Base-by-base conservation (phyloP, 257 asterid species). In the Jacaranda mimosifolia region DNA sequence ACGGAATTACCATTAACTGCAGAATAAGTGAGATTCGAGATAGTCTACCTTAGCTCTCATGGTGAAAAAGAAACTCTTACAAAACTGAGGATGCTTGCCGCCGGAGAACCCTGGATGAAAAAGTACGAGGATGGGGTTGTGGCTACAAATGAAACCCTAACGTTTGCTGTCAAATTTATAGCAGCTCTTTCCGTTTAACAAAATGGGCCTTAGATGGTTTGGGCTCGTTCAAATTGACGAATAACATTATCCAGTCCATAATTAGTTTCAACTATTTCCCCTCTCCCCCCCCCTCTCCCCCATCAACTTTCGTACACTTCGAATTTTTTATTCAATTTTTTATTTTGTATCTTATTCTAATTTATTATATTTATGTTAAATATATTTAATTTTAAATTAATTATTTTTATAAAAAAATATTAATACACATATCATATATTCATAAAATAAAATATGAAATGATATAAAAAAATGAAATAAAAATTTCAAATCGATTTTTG, bases 21-120 rank as follows among this genome's bases (percentile, higher is more conserved):
- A 14, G 19, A 42, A 40, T 18, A 26, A 6, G n/a, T 0, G 45
- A 51, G 49, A 19, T 17, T 18, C 12, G 9, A 18, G 52, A 6
- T 14, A 35, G 9, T 64, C 4, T 19, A 81, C 85, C 82, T 81
- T 81, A 4, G 85, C 85, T 45, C 85, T 81, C 85, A 81, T 81
- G 79, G 48, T 66, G 72, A 49, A 66, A 13, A 56, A 43, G 42
- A 57, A 68, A 36, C 53, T 48, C 36, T 11, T 56, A n/a, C 32
- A 9, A 36, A 45, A 43, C 71, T 35, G 10, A 11, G 26, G 53
- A 9, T 14, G 67, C 74, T 21, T 38, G 70, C 60, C 70, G 1
- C 18, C 51, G 11, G 36, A 14, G 48, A 63, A 69, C 42, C 38
- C 62, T 62, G 43, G 65, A 48, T 3, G 48, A 15, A 13, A 42